phyloP scores from a whole-genome alignment of 495 filamentous ascomycete genomes.

The Aspergillus affinis region DNA sequence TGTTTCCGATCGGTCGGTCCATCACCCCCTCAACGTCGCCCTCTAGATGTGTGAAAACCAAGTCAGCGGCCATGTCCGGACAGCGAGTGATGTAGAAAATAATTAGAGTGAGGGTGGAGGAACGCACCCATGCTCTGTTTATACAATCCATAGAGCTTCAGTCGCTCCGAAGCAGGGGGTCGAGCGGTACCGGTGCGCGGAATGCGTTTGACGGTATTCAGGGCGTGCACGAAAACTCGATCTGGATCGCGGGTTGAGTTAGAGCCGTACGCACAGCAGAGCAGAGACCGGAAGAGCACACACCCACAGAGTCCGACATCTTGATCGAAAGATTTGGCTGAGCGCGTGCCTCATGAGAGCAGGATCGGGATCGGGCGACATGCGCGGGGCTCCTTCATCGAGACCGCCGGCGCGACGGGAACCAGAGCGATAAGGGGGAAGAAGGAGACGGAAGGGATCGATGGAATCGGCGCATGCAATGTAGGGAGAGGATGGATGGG shows the following conservation, averaged over 20 bases:
- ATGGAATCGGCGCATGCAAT: background rate
- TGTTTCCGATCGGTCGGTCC: conserved; percentile 68
- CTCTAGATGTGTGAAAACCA: conserved; percentile 49
- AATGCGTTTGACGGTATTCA: conserved; percentile 97
- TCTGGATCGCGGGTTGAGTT: conserved; percentile 50
- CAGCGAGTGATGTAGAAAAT: background rate
- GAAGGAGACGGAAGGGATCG: background rate
- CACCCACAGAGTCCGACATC: conserved; percentile 60
- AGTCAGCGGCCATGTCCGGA: conserved; percentile 7
- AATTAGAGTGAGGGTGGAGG: background rate
- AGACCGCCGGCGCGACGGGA: background rate
- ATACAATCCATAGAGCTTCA: conserved; percentile 94
- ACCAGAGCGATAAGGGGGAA: background rate
- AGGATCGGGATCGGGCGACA: conserved; percentile 15
- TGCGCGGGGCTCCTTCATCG: background rate
- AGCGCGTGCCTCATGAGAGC: conserved; percentile 25
- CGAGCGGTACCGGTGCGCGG: conserved; percentile 86
- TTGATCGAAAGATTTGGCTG: conserved; percentile 18
- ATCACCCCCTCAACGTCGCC: conserved; percentile 92
- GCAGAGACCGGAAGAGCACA: conserved; percentile 18
- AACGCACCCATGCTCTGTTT: conserved; percentile 87
- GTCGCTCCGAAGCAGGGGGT: conserved; percentile 78
- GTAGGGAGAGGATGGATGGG: background rate
- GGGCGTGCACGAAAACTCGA: conserved; percentile 96
- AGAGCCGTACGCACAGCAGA: background rate